These are phyloP conservation scores for Yamadazyma phyllophila DNA, from an alignment of 805 yeast species.

Conservation along the genomic window DNA sequence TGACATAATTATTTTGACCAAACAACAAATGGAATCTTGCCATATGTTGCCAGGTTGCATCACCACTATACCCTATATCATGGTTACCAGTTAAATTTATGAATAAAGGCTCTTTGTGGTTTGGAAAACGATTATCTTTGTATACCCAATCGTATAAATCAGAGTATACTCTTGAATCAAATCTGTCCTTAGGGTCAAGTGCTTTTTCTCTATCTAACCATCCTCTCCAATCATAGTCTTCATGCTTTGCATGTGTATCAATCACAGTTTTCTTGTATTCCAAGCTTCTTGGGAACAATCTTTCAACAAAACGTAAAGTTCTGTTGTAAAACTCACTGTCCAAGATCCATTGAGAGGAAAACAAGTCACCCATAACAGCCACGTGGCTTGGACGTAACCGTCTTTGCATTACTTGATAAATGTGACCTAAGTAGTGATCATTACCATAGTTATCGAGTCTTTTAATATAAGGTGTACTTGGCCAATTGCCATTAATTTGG, in stretches of 20 bases:
- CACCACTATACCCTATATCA: conserved; percentile 94
- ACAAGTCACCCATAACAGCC: conserved; percentile 88
- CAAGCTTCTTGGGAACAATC: conserved; percentile 61
- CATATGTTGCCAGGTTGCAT: conserved; percentile 89
- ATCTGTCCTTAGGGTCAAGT: conserved; percentile 35
- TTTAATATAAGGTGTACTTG: conserved; percentile 64
- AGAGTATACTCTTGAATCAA: conserved; percentile 39
- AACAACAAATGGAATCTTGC: conserved; percentile 69
- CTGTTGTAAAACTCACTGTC: conserved; percentile 84
- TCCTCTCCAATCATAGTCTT: conserved; percentile 53
- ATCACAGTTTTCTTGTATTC: conserved; percentile 49
- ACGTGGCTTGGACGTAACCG: conserved; percentile 75
- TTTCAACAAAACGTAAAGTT: conserved; percentile 67
- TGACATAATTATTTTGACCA: conserved; percentile 84
- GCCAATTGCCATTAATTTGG: conserved; percentile 89
- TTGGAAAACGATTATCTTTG: conserved; percentile 23
- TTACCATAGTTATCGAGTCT: conserved; percentile 85
- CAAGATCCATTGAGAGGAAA: conserved; percentile 92
- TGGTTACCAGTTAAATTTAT: conserved; percentile 92
- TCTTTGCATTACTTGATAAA: conserved; percentile 61
- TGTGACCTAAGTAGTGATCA: conserved; percentile 85
- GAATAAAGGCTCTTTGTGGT: conserved; percentile 59
- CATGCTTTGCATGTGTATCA: conserved; percentile 47
- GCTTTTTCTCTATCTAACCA: conserved; percentile 42
- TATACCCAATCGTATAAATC: conserved; percentile 70